Conservation (phyloP, 1,139 yeast genomes). For the Suhomyces guaymorum region DNA sequence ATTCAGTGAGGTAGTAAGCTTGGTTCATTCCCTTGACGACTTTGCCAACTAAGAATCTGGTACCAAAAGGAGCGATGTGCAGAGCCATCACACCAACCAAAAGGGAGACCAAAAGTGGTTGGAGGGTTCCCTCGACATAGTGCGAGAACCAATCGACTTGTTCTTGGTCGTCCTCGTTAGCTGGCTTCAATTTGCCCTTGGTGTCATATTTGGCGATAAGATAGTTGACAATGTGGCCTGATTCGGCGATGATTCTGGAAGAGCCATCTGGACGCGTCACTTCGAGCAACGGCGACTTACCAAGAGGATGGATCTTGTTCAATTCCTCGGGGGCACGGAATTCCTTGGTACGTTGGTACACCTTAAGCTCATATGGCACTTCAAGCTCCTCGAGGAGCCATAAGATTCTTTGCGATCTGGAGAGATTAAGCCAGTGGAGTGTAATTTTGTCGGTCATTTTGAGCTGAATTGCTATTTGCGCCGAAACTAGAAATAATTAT, state of each 20-base stretch:
- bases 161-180: conserved; percentile 26
- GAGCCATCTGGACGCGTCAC: conserved; percentile 26
- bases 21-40: conserved; percentile 29
- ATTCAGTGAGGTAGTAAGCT: conserved; percentile 30
- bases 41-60: conserved; percentile 24
- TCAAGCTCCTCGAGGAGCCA: conserved; percentile 43
- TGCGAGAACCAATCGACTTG: conserved; percentile 38
- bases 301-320: conserved; percentile 38
- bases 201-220: conserved; percentile 34
- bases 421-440: conserved; percentile 33
- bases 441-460: conserved; percentile 19
- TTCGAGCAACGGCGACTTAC: conserved; percentile 45
- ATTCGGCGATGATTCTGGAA: conserved; percentile 33
- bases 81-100: conserved; percentile 31
- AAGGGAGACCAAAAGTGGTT: conserved; percentile 34
- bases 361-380: conserved; percentile 36
- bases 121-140: conserved; percentile 43
- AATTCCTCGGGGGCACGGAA: conserved; percentile 42
- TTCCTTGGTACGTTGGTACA: conserved; percentile 28
- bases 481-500: too few relatives aligned
- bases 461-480: too few relatives aligned
- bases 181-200: conserved; percentile 27
- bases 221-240: conserved; percentile 39
- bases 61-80: conserved; percentile 33
- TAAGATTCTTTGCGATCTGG: conserved; percentile 41